Conservation (phyloP, 2,329 filamentous ascomycete species). For the Arthrobotrys musiformis region DNA sequence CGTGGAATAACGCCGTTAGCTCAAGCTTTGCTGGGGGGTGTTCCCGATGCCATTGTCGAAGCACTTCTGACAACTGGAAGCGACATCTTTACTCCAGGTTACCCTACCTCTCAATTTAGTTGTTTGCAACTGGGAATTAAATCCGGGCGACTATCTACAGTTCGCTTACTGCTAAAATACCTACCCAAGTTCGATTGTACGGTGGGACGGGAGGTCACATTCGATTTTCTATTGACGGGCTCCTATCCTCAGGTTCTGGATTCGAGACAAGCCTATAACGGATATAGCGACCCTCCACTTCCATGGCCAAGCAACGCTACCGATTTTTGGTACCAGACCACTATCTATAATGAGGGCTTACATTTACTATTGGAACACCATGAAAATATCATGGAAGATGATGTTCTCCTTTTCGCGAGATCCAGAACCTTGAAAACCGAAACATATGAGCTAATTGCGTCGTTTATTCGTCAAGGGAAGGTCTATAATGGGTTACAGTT, state of each 20-base stretch:
- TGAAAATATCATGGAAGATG: neutral
- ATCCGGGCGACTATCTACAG: no score
- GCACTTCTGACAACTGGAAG: neutral
- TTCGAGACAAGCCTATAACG: no score
- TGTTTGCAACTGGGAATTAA: neutral
- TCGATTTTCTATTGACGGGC: neutral
- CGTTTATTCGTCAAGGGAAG: neutral
- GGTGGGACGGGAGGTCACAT: neutral
- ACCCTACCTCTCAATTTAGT: no score
- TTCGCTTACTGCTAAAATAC: neutral
- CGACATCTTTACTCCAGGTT: neutral
- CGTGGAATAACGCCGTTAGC: neutral
- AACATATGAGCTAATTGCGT: neutral
- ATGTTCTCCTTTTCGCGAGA: neutral
- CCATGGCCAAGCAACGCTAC: no score
- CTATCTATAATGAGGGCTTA: no score
- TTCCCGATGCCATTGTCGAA: neutral
- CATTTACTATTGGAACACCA: neutral
- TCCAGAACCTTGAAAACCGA: neutral
- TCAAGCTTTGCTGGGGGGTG: neutral
- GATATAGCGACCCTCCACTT: no score
- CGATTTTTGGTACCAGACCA: no score
- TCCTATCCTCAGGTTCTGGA: neutral
- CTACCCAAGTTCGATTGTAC: neutral
- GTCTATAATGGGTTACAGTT: neutral